Conservation (phyloP, 2,329 filamentous ascomycete species). For the Claviceps fusiformis region DNA sequence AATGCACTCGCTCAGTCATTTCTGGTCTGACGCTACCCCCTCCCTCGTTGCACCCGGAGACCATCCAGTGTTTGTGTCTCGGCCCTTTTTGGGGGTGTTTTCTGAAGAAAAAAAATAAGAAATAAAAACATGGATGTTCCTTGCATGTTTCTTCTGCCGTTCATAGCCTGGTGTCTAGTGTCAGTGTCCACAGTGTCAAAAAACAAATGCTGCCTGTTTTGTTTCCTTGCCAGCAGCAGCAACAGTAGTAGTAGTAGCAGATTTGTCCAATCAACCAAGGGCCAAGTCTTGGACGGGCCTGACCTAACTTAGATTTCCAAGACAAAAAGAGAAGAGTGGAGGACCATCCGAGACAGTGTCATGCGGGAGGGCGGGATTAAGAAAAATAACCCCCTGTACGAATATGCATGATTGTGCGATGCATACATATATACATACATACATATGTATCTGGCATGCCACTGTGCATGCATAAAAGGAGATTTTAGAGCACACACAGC, state of each 20-base stretch:
- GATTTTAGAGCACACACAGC: neutral
- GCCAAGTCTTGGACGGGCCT: neutral
- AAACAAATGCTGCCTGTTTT: too few relatives aligned
- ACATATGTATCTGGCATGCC: too few relatives aligned
- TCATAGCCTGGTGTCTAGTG: neutral
- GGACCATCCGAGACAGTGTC: neutral
- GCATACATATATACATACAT: neutral
- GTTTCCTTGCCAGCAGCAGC: too few relatives aligned
- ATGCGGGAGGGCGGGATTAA: neutral
- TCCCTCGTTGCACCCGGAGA: too few relatives aligned
- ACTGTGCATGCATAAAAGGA: neutral
- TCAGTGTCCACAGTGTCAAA: neutral
- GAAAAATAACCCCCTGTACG: neutral
- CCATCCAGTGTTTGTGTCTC: too few relatives aligned
- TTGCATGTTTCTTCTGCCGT: neutral
- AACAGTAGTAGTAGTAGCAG: too few relatives aligned
- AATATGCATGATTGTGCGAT: neutral
- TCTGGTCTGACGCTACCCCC: too few relatives aligned
- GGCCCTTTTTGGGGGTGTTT: too few relatives aligned
- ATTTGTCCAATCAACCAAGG: too few relatives aligned
- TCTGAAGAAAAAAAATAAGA: too few relatives aligned
- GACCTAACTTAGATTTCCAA: neutral
- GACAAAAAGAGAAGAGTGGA: neutral
- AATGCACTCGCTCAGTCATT: too few relatives aligned
- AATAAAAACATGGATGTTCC: constrained; percentile 3